Conservation (phyloP, 495 filamentous ascomycete species). For the Xylaria cubensis region DNA sequence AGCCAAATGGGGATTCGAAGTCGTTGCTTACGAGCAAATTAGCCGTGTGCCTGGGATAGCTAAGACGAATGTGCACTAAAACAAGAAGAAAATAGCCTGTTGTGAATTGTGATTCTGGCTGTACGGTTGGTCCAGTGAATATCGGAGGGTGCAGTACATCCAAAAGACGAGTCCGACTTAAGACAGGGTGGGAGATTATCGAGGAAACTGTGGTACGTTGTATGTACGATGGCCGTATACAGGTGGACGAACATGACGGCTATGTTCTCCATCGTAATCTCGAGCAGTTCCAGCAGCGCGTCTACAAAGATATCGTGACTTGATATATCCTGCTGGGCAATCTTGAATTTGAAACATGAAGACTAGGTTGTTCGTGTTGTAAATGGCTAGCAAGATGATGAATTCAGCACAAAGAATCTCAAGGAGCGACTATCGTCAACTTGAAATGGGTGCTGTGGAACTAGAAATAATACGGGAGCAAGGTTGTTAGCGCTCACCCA, state of each 20-base stretch:
- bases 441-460: slow-evolving; percentile 64
- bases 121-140: no score
- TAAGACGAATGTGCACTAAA: no score
- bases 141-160: no score
- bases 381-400: slow-evolving; percentile 54
- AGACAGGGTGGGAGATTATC: slow-evolving; percentile 69
- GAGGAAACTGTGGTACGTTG: slow-evolving; percentile 75
- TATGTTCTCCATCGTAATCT: slow-evolving; percentile 69
- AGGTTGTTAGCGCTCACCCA: slow-evolving; percentile 58
- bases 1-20: slow-evolving; percentile 54
- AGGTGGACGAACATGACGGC: slow-evolving; percentile 66
- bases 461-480: slow-evolving; percentile 64
- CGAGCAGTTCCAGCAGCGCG: slow-evolving; percentile 66
- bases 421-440: slow-evolving; percentile 64
- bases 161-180: no score
- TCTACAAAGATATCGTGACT: slow-evolving; percentile 57
- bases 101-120: no score
- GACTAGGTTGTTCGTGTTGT: slow-evolving; percentile 46
- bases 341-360: slow-evolving; percentile 61
- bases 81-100: no score
- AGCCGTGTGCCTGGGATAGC: no score
- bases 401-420: slow-evolving; percentile 61
- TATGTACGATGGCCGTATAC: slow-evolving; percentile 69
- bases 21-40: no score
- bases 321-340: slow-evolving; percentile 58